Percentiles rank a stretch among this genome's conserved stretches.
Evolutionary conservation across 768 basidiomycete species (phyloP).

Genomic region (Suillus luteus): DNA sequence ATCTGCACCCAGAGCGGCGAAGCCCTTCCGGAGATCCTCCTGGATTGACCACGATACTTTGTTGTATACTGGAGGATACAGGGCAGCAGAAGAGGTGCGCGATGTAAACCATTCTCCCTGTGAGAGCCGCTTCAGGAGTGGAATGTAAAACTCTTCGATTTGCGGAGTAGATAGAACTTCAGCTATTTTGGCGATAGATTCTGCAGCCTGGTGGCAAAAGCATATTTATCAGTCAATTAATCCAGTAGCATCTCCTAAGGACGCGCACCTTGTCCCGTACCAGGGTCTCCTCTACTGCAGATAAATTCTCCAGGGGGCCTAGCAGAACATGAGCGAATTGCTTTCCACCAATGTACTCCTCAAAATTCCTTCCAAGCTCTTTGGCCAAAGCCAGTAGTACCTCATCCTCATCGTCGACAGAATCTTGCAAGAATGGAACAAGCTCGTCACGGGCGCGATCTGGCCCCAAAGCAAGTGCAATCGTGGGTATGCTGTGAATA

Average conservation of each 20-base stretch:
- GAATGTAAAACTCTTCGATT: constrained; percentile 89
- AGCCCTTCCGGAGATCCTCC: constrained; percentile 88
- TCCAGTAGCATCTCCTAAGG: background rate
- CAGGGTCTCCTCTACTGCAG: constrained; percentile 95
- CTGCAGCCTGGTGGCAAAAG: constrained; percentile 70
- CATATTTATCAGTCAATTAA: constrained; percentile 11
- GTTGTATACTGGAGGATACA: constrained; percentile 88
- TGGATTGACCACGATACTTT: constrained; percentile 72
- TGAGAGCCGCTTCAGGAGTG: constrained; percentile 85
- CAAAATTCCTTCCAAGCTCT: constrained; percentile 88
- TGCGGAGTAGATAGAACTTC: constrained; percentile 73
- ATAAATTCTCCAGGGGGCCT: constrained; percentile 92
- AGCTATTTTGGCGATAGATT: constrained; percentile 91
- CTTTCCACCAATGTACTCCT: constrained; percentile 92
- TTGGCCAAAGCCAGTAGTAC: constrained; percentile 94
- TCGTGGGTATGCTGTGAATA: constrained; percentile 96
- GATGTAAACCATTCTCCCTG: constrained; percentile 99
- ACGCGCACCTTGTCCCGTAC: constrained; percentile 90
- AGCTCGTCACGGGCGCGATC: constrained; percentile 95
- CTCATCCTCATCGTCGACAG: constrained; percentile 99
- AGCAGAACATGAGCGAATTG: constrained; percentile 86
- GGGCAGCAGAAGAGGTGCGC: constrained; percentile 90
- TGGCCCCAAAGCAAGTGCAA: constrained; percentile 93
- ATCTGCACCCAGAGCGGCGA: constrained; percentile 79
- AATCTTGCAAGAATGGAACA: constrained; percentile 96